These are phyloP conservation scores for Bjerkandera adusta DNA, from an alignment of 1,284 basidiomycete species.

Conservation along the genomic window DNA sequence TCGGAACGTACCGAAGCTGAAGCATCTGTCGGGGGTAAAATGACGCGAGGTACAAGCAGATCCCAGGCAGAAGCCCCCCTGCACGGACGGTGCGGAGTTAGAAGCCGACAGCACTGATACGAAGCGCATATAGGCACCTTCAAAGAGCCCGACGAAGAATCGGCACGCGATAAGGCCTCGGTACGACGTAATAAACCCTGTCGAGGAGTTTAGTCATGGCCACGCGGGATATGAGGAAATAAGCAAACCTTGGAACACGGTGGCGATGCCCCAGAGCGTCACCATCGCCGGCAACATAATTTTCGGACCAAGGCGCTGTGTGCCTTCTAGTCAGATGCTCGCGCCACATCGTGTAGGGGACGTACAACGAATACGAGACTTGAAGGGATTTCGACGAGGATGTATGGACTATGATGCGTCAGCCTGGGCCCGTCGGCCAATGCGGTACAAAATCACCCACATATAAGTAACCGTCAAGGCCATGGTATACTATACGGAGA, in stretches of 20 bases:
- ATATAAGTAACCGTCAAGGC: conserved; percentile 52
- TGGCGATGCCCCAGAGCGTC: conserved; percentile 55
- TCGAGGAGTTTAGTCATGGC: not conserved
- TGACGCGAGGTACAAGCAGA: conserved; percentile 51
- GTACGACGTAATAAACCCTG: conserved; percentile 54
- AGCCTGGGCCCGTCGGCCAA: not conserved
- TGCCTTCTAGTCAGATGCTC: conserved; percentile 7
- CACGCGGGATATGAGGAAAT: too few species aligned
- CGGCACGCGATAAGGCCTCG: conserved; percentile 53
- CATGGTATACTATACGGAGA: conserved; percentile 40
- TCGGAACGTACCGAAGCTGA: conserved; percentile 44
- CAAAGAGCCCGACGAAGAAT: conserved; percentile 62
- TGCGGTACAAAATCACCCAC: conserved; percentile 29
- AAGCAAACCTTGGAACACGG: conserved; percentile 48
- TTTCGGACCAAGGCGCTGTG: conserved; percentile 53
- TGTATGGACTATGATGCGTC: conserved; percentile 46
- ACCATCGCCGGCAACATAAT: conserved; percentile 54
- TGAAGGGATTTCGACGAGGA: conserved; percentile 55
- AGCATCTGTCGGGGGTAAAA: conserved; percentile 60
- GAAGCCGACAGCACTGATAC: not conserved
- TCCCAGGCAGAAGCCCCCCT: conserved; percentile 61
- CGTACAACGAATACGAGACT: conserved; percentile 53
- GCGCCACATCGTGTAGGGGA: not conserved
- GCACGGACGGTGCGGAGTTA: not conserved
- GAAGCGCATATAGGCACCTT: conserved; percentile 39